A percentile compares a stretch with the other conserved stretches of the same genome.
These are phyloP conservation scores for Monosporozyma unispora DNA, from an alignment of 805 yeast genomes.

Conservation along the genomic window DNA sequence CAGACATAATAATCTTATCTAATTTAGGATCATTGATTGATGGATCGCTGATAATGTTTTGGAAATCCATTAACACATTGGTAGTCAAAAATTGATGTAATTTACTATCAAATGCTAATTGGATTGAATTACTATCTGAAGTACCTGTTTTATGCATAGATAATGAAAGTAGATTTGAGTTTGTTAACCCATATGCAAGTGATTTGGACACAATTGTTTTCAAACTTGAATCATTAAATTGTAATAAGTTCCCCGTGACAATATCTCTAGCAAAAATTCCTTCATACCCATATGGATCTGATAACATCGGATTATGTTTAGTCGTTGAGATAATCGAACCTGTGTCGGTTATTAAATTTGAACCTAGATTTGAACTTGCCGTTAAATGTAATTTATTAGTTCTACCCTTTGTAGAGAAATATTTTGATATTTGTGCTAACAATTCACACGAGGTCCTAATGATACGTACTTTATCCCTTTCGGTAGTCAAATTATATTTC, in stretches of 20 bases:
- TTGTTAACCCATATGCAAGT: conserved; percentile 59
- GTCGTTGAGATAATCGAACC: background rate
- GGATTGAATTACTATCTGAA: background rate
- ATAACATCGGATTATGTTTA: conserved; percentile 8
- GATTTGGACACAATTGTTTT: conserved; percentile 59
- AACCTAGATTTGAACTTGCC: background rate
- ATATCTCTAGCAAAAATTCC: conserved; percentile 59
- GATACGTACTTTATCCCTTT: conserved; percentile 41
- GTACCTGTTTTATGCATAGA: background rate
- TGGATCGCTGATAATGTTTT: conserved; percentile 53
- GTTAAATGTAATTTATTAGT: conserved; percentile 19
- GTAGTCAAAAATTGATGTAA: conserved; percentile 7
- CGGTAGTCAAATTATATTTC: conserved; percentile 42
- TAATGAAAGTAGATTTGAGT: conserved; percentile 17
- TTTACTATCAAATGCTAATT: background rate
- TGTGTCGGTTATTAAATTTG: background rate
- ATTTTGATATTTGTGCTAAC: conserved; percentile 52
- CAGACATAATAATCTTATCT: conserved; percentile 55
- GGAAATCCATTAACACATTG: conserved; percentile 70
- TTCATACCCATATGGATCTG: conserved; percentile 56
- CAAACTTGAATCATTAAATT: conserved; percentile 37
- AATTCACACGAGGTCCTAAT: conserved; percentile 44
- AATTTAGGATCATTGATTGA: conserved; percentile 55
- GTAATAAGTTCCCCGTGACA: conserved; percentile 46
- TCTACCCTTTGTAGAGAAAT: conserved; percentile 39